These are phyloP conservation scores for Triangularia verruculosa DNA, from an alignment of 2,329 filamentous ascomycete genomes.

Conservation along the genomic window DNA sequence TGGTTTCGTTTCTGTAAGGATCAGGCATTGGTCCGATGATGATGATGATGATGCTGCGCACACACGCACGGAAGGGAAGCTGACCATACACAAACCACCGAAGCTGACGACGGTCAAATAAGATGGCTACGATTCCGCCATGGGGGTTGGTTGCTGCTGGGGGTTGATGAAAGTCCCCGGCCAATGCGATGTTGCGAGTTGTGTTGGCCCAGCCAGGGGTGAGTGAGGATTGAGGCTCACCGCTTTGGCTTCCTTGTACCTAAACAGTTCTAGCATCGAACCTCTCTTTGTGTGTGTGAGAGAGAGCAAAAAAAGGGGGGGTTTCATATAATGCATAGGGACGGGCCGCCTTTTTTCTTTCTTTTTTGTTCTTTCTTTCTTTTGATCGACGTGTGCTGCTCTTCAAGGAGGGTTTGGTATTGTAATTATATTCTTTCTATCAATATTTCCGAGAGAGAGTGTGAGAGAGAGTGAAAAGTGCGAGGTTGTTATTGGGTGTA, in stretches of 20 bases:
- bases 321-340: not conserved
- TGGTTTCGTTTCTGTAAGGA: too few species aligned
- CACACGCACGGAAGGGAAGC: too few species aligned
- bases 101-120: too few species aligned
- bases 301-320: too few species aligned
- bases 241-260: not conserved
- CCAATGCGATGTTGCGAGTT: not conserved
- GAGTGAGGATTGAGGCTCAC: not conserved
- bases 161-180: not conserved
- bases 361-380: not conserved
- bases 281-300: not conserved
- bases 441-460: slow-evolving; percentile 1
- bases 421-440: not conserved
- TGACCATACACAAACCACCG: too few species aligned
- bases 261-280: not conserved
- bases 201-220: not conserved
- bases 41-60: too few species aligned
- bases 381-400: not conserved
- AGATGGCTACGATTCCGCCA: not conserved
- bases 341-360: not conserved
- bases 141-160: not conserved
- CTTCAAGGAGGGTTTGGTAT: not conserved
- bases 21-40: not conserved
- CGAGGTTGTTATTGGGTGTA: too few species aligned
- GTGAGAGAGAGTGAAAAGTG: too few species aligned